phyloP scores from a whole-genome alignment of 305 asterid species.

The Ilex paraguariensis region DNA sequence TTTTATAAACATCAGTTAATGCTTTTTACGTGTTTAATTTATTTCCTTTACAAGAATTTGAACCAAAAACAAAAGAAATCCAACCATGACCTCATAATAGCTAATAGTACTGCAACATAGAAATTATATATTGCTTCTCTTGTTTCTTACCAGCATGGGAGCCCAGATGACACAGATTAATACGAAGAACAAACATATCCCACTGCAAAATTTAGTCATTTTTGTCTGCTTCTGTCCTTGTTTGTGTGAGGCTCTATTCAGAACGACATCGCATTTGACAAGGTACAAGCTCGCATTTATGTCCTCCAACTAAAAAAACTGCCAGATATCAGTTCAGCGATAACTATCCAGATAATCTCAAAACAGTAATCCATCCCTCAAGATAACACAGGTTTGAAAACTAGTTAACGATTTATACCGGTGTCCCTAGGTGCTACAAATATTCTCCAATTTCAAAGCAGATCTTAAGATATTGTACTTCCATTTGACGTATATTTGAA shows the following conservation, averaged over 20 bases:
- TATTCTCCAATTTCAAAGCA: no score
- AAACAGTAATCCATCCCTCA: no score
- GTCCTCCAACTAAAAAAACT: slow-evolving; percentile 81
- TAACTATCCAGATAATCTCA: not conserved
- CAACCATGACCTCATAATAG: no score
- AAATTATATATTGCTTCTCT: not conserved
- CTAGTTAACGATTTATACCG: no score
- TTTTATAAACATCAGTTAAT: no score
- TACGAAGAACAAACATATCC: slow-evolving; percentile 85
- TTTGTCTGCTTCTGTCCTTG: slow-evolving; percentile 89
- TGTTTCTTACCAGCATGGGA: slow-evolving; percentile 90
- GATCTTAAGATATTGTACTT: no score
- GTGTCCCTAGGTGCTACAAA: no score
- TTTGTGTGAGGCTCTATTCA: slow-evolving; percentile 82
- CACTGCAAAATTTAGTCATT: slow-evolving; percentile 93
- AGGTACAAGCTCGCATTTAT: slow-evolving; percentile 98
- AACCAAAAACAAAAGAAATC: not conserved
- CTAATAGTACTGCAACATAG: not conserved
- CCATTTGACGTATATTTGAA: no score
- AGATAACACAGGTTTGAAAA: no score
- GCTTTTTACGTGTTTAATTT: no score
- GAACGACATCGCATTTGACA: slow-evolving; percentile 89
- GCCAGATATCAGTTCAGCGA: slow-evolving; percentile 24
- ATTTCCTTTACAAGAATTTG: slow-evolving; percentile 3
- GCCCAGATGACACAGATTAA: slow-evolving; percentile 98